Base-by-base conservation (phyloP, 768 basidiomycete genomes). In the Suillus placidus region DNA sequence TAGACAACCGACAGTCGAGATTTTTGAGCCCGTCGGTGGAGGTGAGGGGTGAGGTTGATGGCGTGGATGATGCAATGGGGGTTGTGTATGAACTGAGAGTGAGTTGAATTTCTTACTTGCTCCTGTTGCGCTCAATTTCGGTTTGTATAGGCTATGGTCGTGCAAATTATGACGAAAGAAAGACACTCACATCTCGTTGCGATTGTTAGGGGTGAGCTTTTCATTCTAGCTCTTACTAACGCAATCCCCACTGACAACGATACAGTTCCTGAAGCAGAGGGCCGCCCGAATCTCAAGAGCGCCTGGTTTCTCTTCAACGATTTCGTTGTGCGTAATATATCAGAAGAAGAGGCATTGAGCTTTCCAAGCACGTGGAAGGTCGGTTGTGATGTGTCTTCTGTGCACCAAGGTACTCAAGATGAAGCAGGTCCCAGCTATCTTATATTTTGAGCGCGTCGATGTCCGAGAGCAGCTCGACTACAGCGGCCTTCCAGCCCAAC, bases 241-340 rank as follows among this genome's bases (percentile, higher is more conserved):
- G 16, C 23, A 55, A 18, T 34, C 57, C 6, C 12, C 37, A 26
- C 20, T 60, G 37, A 60, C 37, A 23, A 23, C 6, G 51, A 56
- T 35, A 5, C 67, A 94, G 93, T 95, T 45, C 92, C 92, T 0
- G 88, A 90, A 64, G 85, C 85, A 1, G 88, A 89, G 71, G 76
- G 72, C 9, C 72, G 80, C 13, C 64, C 73, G 1, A 77, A 81
- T 61, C 69, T 69, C 23, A 71, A 69, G 30, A 88, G 87, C 62
- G 86, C 88, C 1, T 99, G 97, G 97, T 91, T 91, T 71, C 77
- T 99, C 63, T 99, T 99, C 87, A 99, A 99, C 72, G 97, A 99
- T 73, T 99, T 99, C 72, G 83, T 89, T 1, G 97, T 99, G 14
- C 83, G 83, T 57, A 92, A 93, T 64, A 87, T 98, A 37, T 81